phyloP scores from a whole-genome alignment of 108 stramenopile species.

The Nitzschia putrida region DNA sequence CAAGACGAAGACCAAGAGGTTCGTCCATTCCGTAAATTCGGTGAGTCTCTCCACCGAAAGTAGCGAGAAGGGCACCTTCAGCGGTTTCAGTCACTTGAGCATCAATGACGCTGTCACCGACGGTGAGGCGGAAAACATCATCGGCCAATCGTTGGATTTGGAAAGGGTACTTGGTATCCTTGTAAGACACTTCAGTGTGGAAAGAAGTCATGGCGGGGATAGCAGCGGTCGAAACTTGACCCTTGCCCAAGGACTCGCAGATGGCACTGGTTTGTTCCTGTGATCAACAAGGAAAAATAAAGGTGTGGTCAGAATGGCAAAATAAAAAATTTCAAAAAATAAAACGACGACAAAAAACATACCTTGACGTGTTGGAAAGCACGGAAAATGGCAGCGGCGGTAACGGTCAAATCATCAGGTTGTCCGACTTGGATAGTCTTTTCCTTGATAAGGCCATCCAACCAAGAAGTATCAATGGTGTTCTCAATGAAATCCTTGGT shows the following conservation, averaged over 20 bases:
- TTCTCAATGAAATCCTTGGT: conserved; percentile 94
- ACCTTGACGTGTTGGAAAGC: conserved; percentile 84
- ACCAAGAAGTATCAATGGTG: conserved; percentile 96
- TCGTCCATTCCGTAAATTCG: conserved; percentile 93
- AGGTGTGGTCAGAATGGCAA: neutral
- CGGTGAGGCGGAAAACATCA: conserved; percentile 76
- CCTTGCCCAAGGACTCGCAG: conserved; percentile 81
- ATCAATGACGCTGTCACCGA: conserved; percentile 75
- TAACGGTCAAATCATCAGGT: conserved; percentile 83
- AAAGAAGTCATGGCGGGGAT: conserved; percentile 89
- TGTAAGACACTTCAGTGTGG: conserved; percentile 88
- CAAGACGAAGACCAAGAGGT: conserved; percentile 92
- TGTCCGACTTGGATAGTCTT: conserved; percentile 79
- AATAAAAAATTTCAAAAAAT: neutral
- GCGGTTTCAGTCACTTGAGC: conserved; percentile 79
- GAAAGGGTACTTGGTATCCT: conserved; percentile 93
- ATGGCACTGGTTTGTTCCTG: conserved; percentile 69
- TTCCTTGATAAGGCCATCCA: conserved; percentile 93
- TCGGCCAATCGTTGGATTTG: conserved; percentile 78
- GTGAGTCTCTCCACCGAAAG: conserved; percentile 90
- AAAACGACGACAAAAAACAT: conserved; percentile 8
- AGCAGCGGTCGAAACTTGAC: conserved; percentile 83
- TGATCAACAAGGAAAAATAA: neutral
- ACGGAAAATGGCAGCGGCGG: conserved; percentile 86
- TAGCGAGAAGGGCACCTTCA: conserved; percentile 92